These are phyloP conservation scores for Malbranchea cinnamomea DNA, from an alignment of 2,329 filamentous ascomycete species.

Conservation along the genomic window DNA sequence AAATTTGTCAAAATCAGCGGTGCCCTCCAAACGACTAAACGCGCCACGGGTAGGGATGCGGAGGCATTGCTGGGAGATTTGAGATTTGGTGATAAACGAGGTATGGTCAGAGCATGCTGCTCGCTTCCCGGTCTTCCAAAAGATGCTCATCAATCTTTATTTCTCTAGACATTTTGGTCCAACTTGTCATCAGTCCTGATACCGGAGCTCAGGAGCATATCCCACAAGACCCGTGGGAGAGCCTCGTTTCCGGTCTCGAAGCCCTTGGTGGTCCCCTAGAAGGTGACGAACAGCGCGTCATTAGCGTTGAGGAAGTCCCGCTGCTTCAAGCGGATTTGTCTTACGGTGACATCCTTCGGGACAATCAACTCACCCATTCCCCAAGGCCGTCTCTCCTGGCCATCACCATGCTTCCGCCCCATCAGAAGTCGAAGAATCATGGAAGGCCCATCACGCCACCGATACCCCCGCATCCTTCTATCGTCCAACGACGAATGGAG, in stretches of 20 bases:
- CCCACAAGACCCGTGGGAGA: slow-evolving; percentile 92
- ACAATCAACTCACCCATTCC: slow-evolving; percentile 72
- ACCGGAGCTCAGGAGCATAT: slow-evolving; percentile 66
- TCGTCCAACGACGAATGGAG: slow-evolving; percentile 96
- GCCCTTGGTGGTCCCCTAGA: slow-evolving; percentile 80
- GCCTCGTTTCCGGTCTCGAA: slow-evolving; percentile 87
- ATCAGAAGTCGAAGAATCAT: slow-evolving; percentile 45
- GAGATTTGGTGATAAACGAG: slow-evolving; percentile 82
- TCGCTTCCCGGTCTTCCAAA: background rate
- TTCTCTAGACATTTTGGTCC: slow-evolving; percentile 66
- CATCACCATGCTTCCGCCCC: slow-evolving; percentile 76
- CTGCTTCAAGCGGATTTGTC: slow-evolving; percentile 87
- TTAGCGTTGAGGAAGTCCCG: slow-evolving; percentile 87
- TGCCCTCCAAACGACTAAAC: slow-evolving; percentile 88
- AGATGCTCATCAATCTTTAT: slow-evolving; percentile 1
- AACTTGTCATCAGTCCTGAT: slow-evolving; percentile 83
- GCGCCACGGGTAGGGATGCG: slow-evolving; percentile 83
- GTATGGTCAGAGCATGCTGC: too few species aligned
- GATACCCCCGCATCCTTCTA: slow-evolving; percentile 86
- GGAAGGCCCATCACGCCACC: slow-evolving; percentile 48
- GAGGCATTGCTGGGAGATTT: slow-evolving; percentile 86
- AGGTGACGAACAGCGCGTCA: slow-evolving; percentile 63
- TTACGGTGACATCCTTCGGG: slow-evolving; percentile 84
- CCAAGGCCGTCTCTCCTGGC: slow-evolving; percentile 81
- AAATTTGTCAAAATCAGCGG: slow-evolving; percentile 99